Conservation (phyloP, 495 filamentous ascomycete genomes). For the Gamarada debralockiae region DNA sequence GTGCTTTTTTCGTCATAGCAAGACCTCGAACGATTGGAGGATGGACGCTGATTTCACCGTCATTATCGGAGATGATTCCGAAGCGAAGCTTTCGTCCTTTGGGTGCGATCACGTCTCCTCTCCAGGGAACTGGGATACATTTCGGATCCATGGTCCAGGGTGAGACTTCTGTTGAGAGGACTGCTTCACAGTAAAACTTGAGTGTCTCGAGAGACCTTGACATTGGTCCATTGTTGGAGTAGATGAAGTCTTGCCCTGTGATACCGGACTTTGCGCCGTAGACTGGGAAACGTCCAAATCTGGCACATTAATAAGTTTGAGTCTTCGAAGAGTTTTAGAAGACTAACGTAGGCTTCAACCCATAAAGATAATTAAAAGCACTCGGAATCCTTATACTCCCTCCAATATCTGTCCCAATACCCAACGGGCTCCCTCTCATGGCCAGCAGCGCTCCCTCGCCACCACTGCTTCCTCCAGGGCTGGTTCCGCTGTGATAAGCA, state of each 20-base stretch:
- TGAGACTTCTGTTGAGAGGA: slow-evolving; percentile 26
- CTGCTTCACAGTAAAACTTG: slow-evolving; percentile 37
- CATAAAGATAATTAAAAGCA: slow-evolving; percentile 60
- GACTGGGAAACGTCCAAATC: slow-evolving; percentile 27
- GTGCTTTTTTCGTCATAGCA: slow-evolving; percentile 35
- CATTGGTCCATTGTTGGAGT: slow-evolving; percentile 43
- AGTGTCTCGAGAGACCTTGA: slow-evolving; percentile 35
- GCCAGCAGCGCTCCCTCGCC: slow-evolving; percentile 60
- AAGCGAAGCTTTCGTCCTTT: slow-evolving; percentile 38
- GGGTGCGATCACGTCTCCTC: slow-evolving; percentile 24
- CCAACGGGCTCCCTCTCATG: slow-evolving; percentile 49
- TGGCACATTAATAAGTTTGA: neutral
- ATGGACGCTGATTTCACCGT: slow-evolving; percentile 51
- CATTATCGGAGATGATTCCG: slow-evolving; percentile 46
- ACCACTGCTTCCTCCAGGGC: slow-evolving; percentile 57
- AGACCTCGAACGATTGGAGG: slow-evolving; percentile 49
- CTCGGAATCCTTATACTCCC: slow-evolving; percentile 66
- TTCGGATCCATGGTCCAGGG: slow-evolving; percentile 41
- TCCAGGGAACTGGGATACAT: slow-evolving; percentile 42
- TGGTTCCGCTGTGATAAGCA: slow-evolving; percentile 46
- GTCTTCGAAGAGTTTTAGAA: neutral
- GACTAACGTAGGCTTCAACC: slow-evolving; percentile 47
- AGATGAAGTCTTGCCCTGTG: slow-evolving; percentile 29
- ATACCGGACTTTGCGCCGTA: slow-evolving; percentile 25
- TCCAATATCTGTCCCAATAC: slow-evolving; percentile 70